Conservation (phyloP, 805 yeast species). For the Ogataea allantospora region DNA sequence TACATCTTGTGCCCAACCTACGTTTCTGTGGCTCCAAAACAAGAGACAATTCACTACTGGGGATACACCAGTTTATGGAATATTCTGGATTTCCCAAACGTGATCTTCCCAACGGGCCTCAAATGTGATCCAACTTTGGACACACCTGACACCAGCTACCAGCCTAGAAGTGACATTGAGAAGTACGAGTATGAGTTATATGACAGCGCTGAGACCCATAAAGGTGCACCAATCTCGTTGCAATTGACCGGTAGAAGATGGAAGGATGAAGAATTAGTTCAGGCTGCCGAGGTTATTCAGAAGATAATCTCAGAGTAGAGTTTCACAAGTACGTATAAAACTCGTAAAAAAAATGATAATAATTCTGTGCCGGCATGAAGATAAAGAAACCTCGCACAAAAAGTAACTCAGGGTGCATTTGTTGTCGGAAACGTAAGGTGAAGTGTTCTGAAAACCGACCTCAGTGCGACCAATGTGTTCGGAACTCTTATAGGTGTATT, state of each 20-base stretch:
- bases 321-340: too few relatives aligned
- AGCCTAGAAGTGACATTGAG: slow-evolving; percentile 29
- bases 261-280: slow-evolving; percentile 48
- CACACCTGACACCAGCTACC: slow-evolving; percentile 17
- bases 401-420: slow-evolving; percentile 26
- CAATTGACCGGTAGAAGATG: slow-evolving; percentile 53
- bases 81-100: slow-evolving; percentile 62
- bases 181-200: slow-evolving; percentile 34
- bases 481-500: slow-evolving; percentile 14
- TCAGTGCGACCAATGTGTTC: slow-evolving; percentile 18
- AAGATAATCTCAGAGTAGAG: too few relatives aligned
- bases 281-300: slow-evolving; percentile 42
- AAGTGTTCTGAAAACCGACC: slow-evolving; percentile 27
- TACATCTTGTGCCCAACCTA: slow-evolving; percentile 62
- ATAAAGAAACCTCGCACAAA: background rate
- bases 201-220: slow-evolving; percentile 36
- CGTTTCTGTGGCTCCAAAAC: slow-evolving; percentile 66
- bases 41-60: slow-evolving; percentile 63
- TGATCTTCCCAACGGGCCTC: slow-evolving; percentile 57
- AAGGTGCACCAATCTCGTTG: slow-evolving; percentile 48
- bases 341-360: background rate
- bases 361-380: background rate
- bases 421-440: slow-evolving; percentile 28
- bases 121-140: slow-evolving; percentile 40
- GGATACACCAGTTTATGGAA: slow-evolving; percentile 73